Base-by-base conservation (phyloP, 768 basidiomycete genomes). In the Hericium rajendrae region DNA sequence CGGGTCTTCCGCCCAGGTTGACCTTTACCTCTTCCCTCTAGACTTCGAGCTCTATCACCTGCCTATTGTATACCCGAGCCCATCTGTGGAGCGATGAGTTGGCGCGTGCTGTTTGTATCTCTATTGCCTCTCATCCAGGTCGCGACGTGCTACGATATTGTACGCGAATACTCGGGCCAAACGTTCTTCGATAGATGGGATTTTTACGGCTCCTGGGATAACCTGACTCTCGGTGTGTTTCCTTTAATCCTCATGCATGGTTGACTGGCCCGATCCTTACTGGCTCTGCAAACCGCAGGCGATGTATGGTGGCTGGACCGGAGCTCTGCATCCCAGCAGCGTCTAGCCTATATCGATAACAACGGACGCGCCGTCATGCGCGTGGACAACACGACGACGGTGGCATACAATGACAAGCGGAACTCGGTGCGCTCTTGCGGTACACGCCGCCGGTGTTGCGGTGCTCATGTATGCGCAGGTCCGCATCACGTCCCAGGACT, bases 371-470 rank as follows among this genome's bases (percentile, higher is more conserved):
- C 83, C 5, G 76, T 93, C 59, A 73, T 93, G 51, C 82, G 78
- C 63, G 88, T 91, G 6, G 89, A 91, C 73, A 88, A 89, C 65
- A 69, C 71, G 8, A 81, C 81, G 11, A 75, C 75, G 48, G 77
- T 89, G 1, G 69, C 73, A 15, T 69, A 67, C 24, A 76, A 77
- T 56, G 64, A 79, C 48, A 76, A 81, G 59, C 73, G 88, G 43
- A 80, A 84, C 61, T 78, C 87, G 28, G 87, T 89, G 59, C 57
- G 74, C 53, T 9, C 48, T 22, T 32, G 32, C 32, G 32, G 32
- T 32, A 8, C 32, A 32, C 32, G 26, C 28, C 40, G 6, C 24
- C 16, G n/a, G 26, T 38, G 28, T 22, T 39, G 56, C 38, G 57
- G 54, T 40, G 37, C 38, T 39, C 57, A 40, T 13, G 40, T 40